Evolutionary conservation across 441 rosid genomes (phyloP).

Genomic region (Populus trichocarpa): DNA sequence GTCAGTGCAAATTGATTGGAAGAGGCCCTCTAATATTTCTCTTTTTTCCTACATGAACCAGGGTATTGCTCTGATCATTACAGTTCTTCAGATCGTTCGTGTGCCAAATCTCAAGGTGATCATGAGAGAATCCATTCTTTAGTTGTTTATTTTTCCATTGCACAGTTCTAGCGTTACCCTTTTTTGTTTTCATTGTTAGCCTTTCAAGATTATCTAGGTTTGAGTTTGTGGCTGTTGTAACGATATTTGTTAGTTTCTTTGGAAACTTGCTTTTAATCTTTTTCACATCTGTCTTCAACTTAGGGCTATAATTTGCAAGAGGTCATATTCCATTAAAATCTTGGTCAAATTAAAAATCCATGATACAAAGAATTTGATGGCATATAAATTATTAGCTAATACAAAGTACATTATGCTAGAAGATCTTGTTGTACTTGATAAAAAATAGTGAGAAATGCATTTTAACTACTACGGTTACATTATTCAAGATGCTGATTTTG

Average conservation of each 20-base stretch:
- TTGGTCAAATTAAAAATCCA: neutral
- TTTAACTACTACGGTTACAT: neutral
- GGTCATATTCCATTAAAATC: neutral
- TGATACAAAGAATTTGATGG: neutral
- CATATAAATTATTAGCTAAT: neutral
- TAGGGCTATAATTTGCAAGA: neutral
- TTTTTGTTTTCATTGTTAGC: neutral
- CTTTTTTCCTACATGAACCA: slow-evolving; percentile 18
- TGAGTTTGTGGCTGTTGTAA: neutral
- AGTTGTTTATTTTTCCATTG: slow-evolving; percentile 9
- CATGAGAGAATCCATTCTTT: slow-evolving; percentile 1
- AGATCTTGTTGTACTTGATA: neutral
- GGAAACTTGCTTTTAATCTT: neutral
- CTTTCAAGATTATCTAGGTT: neutral
- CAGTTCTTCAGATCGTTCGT: slow-evolving; percentile 91
- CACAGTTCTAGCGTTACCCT: neutral
- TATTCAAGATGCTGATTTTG: neutral
- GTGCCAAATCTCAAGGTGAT: slow-evolving; percentile 95
- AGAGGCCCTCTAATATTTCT: slow-evolving; percentile 17
- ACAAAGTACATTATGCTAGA: neutral
- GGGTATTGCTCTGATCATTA: slow-evolving; percentile 92
- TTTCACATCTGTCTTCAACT: neutral
- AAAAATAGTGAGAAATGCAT: neutral
- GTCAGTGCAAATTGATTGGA: neutral
- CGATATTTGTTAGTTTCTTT: neutral